Conservation (phyloP, 139 green algal genomes). For the Chlorella sp. region DNA sequence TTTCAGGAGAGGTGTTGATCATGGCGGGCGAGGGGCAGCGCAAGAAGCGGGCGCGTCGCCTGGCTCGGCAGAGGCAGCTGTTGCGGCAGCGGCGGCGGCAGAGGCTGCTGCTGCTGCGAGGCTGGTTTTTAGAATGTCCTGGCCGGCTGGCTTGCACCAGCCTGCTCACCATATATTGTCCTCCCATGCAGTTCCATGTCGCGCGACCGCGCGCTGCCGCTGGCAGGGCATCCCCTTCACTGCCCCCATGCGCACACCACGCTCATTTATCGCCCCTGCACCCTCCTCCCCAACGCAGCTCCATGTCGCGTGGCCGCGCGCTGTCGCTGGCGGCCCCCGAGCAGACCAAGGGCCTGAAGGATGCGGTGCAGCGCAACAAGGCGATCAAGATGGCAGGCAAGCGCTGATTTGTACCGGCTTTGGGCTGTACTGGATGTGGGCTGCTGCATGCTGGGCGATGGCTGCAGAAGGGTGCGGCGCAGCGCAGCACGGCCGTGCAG, state of each 20-base stretch:
- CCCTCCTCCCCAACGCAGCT: conserved; percentile 42
- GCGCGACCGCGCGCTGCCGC: conserved; percentile 67
- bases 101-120: not conserved
- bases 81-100: too few species aligned
- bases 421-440: not conserved
- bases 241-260: not conserved
- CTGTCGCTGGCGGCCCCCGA: conserved; percentile 63
- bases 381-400: conserved; percentile 79
- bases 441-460: too few species aligned
- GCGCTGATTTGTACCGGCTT: not conserved
- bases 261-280: not conserved
- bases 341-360: conserved; percentile 76
- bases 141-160: too few species aligned
- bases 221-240: conserved; percentile 55
- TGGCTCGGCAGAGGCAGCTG: too few species aligned
- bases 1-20: not conserved
- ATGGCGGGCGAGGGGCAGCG: not conserved
- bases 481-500: too few species aligned
- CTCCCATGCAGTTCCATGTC: conserved; percentile 76
- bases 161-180: too few species aligned
- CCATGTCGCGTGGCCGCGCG: conserved; percentile 82
- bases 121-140: too few species aligned
- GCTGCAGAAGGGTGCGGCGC: too few species aligned
- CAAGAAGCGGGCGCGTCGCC: too few species aligned
- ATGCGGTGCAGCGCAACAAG: conserved; percentile 83